Evolutionary conservation across 2,329 filamentous ascomycete species (phyloP).

Genomic region (Curvularia hawaiiensis): DNA sequence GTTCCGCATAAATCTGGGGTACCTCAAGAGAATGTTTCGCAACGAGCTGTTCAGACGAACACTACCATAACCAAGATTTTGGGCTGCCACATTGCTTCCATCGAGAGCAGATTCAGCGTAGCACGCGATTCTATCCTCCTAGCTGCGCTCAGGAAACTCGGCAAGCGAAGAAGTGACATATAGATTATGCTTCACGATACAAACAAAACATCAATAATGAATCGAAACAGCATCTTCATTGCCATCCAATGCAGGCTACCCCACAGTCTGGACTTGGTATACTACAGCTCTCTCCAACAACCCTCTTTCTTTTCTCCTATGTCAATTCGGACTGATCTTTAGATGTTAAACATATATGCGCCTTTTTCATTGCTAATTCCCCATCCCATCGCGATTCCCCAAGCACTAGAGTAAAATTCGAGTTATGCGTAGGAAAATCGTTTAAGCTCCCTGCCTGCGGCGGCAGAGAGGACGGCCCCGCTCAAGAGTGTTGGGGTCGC

Average conservation of each 20-base stretch:
- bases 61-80: neutral
- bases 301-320: neutral
- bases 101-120: no score
- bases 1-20: neutral
- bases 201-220: neutral
- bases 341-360: slow-evolving; percentile 1
- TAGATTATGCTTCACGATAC: neutral
- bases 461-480: slow-evolving; percentile 30
- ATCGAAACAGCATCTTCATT: neutral
- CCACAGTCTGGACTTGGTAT: neutral
- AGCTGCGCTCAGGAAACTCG: neutral
- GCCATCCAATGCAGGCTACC: neutral
- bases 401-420: neutral
- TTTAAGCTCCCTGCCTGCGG: slow-evolving; percentile 10
- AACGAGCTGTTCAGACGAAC: neutral
- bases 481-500: slow-evolving; percentile 32
- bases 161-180: neutral
- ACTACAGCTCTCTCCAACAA: neutral
- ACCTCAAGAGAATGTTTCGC: neutral
- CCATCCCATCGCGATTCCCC: neutral
- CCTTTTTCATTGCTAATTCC: neutral
- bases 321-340: slow-evolving; percentile 11
- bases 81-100: no score
- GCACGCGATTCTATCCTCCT: neutral
- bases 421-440: neutral